Base-by-base conservation (phyloP, 805 yeast genomes). In the Yarrowia sp. region DNA sequence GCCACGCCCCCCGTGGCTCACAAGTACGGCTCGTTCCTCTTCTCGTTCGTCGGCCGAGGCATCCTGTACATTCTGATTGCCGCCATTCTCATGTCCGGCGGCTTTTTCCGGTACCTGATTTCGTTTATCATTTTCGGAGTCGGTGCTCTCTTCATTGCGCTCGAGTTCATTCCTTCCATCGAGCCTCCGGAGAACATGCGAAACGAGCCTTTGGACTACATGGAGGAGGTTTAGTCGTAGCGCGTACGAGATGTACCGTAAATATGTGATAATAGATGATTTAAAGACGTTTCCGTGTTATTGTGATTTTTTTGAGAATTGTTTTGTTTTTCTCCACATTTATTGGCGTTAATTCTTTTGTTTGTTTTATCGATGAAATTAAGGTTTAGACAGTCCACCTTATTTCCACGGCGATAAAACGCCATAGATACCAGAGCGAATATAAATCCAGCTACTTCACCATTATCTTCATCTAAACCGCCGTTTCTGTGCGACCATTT, bases 101-200 rank as follows among this genome's bases (percentile, higher is more conserved):
- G 84, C 60, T 71, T 80, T 32, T 73, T 88, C 65, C 80, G 90
- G 66, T 69, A 82, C 36, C 70, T 88, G 42, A 76, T 83, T n/a
- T 86, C 86, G 1, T 65, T 86, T 9, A 56, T 87, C 13, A 76
- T 88, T n/a, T 79, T 83, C 38, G 39, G 83, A 5, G 72, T 84
- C 22, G 97, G 96, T 27, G 70, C 83, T 21, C 81, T 74, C 2
- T 90, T 78, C 73, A 70, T 80, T 53, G 82, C 74, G 0, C 78
- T 90, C 68, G 94, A 90, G 73, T 86, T 87, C 56, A 73, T 88
- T 25, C 90, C 92, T 18, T 81, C 87, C 64, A 77, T 89, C 41
- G 85, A 88, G 60, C 87, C 91, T 27, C 97, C 97, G 18, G 87
- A 82, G 63, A 89, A 87, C 74, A 89, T 90, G 88, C 36, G 84